Evolutionary conservation across 352 stramenopile genomes (phyloP).

Genomic region (Elongisporangium undulatum): DNA sequence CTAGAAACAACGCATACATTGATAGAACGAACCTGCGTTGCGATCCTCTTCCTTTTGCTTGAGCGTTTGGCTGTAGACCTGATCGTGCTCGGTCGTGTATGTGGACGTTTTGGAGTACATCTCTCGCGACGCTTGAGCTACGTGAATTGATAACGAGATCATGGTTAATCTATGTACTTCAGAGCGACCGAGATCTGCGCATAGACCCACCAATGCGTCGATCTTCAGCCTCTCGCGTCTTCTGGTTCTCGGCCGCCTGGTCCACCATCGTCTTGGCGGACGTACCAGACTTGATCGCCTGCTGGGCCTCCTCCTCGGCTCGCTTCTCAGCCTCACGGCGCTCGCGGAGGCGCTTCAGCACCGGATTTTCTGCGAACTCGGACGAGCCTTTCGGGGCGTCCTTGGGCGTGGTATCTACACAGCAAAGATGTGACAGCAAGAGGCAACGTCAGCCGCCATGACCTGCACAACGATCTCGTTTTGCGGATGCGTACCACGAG

Average conservation of each 20-base stretch:
- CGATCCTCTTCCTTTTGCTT: conserved; percentile 30
- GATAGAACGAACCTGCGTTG: conserved; percentile 1
- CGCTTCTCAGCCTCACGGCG: conserved; percentile 33
- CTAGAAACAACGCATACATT: neutral
- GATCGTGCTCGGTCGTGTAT: conserved; percentile 31
- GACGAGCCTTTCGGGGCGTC: neutral
- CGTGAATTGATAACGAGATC: conserved; percentile 9
- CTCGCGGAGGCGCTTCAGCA: conserved; percentile 31
- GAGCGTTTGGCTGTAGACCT: conserved; percentile 27
- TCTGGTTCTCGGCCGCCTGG: conserved; percentile 37
- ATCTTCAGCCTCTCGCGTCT: conserved; percentile 30
- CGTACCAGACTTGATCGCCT: conserved; percentile 19
- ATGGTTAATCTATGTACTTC: neutral
- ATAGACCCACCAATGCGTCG: conserved; percentile 15
- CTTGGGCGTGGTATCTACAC: neutral
- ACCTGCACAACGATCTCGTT: neutral
- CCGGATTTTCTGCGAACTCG: conserved; percentile 17
- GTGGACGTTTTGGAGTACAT: conserved; percentile 31
- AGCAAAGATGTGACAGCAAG: too few species aligned
- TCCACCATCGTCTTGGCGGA: conserved; percentile 50
- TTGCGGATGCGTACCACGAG: conserved; percentile 7
- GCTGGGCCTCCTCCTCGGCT: conserved; percentile 32
- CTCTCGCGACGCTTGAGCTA: conserved; percentile 24
- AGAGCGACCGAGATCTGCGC: neutral
- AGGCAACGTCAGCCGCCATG: neutral